Conservation (phyloP, 208 protist genomes). For the Trypanosoma vivax region DNA sequence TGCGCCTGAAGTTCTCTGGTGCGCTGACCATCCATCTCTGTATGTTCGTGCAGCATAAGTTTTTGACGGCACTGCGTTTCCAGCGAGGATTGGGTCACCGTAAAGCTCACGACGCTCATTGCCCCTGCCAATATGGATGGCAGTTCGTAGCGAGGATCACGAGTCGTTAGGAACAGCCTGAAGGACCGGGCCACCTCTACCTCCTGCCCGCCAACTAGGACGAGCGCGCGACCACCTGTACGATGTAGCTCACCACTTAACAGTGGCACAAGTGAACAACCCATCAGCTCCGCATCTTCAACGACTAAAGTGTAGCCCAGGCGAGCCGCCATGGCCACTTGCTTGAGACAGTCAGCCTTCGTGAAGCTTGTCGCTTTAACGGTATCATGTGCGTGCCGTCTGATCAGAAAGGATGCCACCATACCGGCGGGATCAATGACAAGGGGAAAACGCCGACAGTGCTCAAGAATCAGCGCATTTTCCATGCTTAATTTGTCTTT, state of each 20-base stretch:
- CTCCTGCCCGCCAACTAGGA: conserved; percentile 95
- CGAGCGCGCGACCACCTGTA: conserved; percentile 91
- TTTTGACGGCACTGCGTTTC: conserved; percentile 93
- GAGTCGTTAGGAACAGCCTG: conserved; percentile 95
- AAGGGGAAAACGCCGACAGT: conserved; percentile 94
- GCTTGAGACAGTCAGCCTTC: conserved; percentile 97
- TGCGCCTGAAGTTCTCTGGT: conserved; percentile 91
- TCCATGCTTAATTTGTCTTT: conserved; percentile 96
- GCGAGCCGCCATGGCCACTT: conserved; percentile 96
- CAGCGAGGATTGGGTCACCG: conserved; percentile 94
- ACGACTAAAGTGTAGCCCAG: conserved; percentile 98
- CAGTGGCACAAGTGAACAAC: conserved; percentile 97
- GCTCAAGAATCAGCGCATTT: conserved; percentile 97
- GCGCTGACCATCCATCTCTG: conserved; percentile 93
- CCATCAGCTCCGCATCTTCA: conserved; percentile 98
- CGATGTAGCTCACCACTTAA: conserved; percentile 96
- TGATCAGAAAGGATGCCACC: conserved; percentile 90
- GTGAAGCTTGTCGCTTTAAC: conserved; percentile 94
- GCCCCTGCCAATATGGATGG: conserved; percentile 93
- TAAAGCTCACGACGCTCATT: conserved; percentile 98
- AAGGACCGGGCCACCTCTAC: conserved; percentile 98
- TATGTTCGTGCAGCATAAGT: conserved; percentile 90
- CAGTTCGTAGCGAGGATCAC: conserved; percentile 93
- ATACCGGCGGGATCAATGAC: conserved; percentile 99
- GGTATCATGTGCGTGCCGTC: conserved; percentile 68